Percentiles rank a stretch among this genome's conserved stretches.
These are phyloP conservation scores for Solanum hybrid DNA, from an alignment of 305 asterid species.

Conservation along the genomic window DNA sequence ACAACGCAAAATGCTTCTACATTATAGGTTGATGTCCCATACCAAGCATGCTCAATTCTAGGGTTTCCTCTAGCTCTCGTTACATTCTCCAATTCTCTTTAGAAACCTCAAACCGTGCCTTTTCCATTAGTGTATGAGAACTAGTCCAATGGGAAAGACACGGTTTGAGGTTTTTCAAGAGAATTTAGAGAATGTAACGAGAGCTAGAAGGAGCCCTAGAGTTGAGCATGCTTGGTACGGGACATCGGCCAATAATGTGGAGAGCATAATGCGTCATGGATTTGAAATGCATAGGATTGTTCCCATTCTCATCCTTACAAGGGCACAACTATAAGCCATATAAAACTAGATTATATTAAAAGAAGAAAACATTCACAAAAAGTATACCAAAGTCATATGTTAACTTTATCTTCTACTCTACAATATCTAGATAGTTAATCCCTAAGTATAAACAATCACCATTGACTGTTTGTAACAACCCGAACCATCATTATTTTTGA, in stretches of 20 bases:
- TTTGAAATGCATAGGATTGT: background rate
- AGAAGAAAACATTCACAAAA: too few species aligned
- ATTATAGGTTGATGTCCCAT: slow-evolving; percentile 38
- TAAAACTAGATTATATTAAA: background rate
- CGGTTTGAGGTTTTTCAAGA: background rate
- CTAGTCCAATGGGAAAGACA: background rate
- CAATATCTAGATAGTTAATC: background rate
- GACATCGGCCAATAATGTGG: background rate
- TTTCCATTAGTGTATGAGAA: background rate
- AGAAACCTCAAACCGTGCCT: background rate
- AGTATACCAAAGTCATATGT: background rate
- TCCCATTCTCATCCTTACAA: background rate
- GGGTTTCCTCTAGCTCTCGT: slow-evolving; percentile 27
- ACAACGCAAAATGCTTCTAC: slow-evolving; percentile 36
- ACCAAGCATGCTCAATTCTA: slow-evolving; percentile 50
- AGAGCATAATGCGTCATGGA: background rate
- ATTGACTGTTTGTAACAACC: too few species aligned
- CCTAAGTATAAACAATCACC: too few species aligned
- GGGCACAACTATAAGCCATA: background rate
- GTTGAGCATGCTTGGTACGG: background rate
- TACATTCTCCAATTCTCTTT: background rate
- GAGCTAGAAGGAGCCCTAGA: background rate
- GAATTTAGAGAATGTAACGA: too few species aligned
- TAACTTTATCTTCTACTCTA: background rate
- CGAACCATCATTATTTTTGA: too few species aligned